Base-by-base conservation (phyloP, 129 eudicot species). In the Apium graveolens region DNA sequence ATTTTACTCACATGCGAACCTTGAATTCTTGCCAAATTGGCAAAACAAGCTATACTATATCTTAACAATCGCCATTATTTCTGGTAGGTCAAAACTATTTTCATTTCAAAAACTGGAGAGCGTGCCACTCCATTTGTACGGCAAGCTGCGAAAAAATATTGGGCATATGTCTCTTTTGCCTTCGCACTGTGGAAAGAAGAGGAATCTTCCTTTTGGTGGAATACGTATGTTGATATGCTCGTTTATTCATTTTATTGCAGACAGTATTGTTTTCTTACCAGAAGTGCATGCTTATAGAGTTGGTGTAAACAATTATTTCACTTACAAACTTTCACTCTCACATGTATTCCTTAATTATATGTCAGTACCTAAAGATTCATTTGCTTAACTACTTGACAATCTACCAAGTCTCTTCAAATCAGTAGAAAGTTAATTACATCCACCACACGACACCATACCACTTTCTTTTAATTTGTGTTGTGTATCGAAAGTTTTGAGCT, bases 81-180 rank as follows among this genome's bases (percentile, higher is more conserved):
- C 21, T 81, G 70, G 76, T 38, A 95, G 98, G 97, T 95, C 78
- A 95, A 86, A 85, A 97, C 88, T 70, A 87, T 95, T 75, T 87
- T 91, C 77, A 84, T 91, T 84, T 95, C 98, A 76, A 83, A 84
- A 78, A 91, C 96, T n/a, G 98, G 98, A 79, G 93, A 88, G 78
- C 96, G 98, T 49, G 98, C 97, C 77, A 87, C 97, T 34, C 98
- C 98, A 12, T 90, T 86, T 63, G 87, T 95, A 74, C 97, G 98
- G 49, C 94, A 88, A 68, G 85, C 89, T 81, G 96, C 96, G 66
- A 86, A 79, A 80, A 80, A 32, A 46, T 91, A 95, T 81, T 88
- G 88, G 89, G 70, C 91, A 80, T 90, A 91, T 79, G 96, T 93
- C 37, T 82, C 96, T 32, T 91, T 90, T 74, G 98, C 96, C 20